Base-by-base conservation (phyloP, 192 early-diverging fungal species). In the Chytriomyces sp. region DNA sequence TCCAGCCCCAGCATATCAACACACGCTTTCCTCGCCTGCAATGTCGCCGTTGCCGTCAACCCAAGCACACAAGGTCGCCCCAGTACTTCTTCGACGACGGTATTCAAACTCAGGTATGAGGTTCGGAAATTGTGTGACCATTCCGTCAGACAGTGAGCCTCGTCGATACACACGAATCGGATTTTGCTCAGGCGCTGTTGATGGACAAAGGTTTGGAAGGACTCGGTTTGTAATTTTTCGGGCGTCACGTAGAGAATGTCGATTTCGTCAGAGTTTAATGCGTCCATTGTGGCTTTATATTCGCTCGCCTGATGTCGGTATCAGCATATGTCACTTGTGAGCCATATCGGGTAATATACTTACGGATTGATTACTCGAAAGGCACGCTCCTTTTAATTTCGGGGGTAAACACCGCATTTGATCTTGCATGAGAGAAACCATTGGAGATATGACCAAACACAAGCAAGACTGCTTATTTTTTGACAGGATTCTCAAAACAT, bases 341-440 rank as follows among this genome's bases (percentile, higher is more conserved):
- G 13, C 13, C 20, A 57, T 20, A 3, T 57, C 16, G 59, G 43
- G 57, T 7, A 26, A 20, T 20, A 44, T 61, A 11, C 48, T 6
- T 53, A 78, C 48, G 18, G 74, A 43, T 71, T 76, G 50, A 57
- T 66, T 80, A 50, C 86, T 89, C 20, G 85, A 88, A 82, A 93
- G 86, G 46, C 86, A 89, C 1, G 89, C 83, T 0, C 90, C 93
- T 50, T 83, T 79, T 1, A 94, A 79, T 6, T 82, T 84, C 6
- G 77, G 50, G 1, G 91, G 91, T 50, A 95, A 69, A 47, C 88
- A 86, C 20, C 85, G 85, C 45, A 94, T 83, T 79, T 96, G 94
- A 77, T 96, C 94, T 49, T 93, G 86, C 93, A 96, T 96, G 5
- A 96, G 84, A 9, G 93, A 91, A 28, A 96, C 84, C 71, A 91